A percentile compares a stretch with the other conserved stretches of the same genome.
Conservation (phyloP, 352 stramenopile genomes). For the Globisporangium abappressorium region DNA sequence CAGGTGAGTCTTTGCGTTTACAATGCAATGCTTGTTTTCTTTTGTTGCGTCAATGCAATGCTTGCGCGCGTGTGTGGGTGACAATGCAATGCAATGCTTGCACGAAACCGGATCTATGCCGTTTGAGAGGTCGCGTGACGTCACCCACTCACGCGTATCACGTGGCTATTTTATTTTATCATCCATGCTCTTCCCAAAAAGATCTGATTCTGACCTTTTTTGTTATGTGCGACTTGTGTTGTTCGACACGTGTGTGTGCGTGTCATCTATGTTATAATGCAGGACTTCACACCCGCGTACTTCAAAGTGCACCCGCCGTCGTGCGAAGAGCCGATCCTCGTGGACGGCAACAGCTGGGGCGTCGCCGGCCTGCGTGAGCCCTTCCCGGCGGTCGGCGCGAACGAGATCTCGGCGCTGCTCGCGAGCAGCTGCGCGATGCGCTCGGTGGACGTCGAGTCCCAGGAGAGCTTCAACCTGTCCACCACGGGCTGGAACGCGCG, state of each 20-base stretch:
- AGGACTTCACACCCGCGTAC: slow-evolving; percentile 29
- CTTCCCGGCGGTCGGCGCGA: slow-evolving; percentile 31
- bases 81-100: not conserved
- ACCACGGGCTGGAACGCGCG: slow-evolving; percentile 17
- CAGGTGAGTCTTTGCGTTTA: slow-evolving; percentile 12
- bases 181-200: not conserved
- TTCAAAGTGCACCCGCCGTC: slow-evolving; percentile 24
- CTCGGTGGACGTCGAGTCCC: slow-evolving; percentile 20
- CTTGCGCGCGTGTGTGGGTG: not conserved
- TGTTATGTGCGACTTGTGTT: slow-evolving; percentile 7
- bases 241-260: not conserved
- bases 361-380: slow-evolving; percentile 38
- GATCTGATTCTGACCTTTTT: slow-evolving; percentile 4
- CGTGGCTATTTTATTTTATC: not conserved
- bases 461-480: slow-evolving; percentile 23
- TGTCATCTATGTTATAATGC: not conserved
- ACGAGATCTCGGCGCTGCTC: slow-evolving; percentile 18
- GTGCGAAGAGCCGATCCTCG: slow-evolving; percentile 19
- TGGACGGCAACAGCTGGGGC: slow-evolving; percentile 9
- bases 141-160: not conserved
- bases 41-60: not conserved
- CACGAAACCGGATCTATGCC: not conserved
- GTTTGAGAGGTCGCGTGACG: not conserved
- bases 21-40: not conserved
- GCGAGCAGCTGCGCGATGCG: slow-evolving; percentile 17